phyloP scores from a whole-genome alignment of 2,329 filamentous ascomycete genomes.

The Colletotrichum sp. region DNA sequence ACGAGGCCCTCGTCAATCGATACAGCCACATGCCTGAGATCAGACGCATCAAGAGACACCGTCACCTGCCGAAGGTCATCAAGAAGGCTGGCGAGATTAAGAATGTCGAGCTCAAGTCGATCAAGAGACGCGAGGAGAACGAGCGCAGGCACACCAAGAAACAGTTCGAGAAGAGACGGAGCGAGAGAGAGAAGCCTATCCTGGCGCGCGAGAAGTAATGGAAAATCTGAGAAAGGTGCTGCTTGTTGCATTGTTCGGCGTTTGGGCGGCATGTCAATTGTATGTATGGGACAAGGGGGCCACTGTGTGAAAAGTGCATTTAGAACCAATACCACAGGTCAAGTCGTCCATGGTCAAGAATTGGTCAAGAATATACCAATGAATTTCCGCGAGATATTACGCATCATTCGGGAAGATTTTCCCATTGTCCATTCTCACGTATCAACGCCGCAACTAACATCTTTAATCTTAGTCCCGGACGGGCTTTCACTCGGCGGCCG shows the following conservation, averaged over 20 bases:
- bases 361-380: background rate
- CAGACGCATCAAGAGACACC: slow-evolving; percentile 84
- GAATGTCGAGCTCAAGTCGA: slow-evolving; percentile 81
- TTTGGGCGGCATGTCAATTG: slow-evolving; percentile 12
- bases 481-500: background rate
- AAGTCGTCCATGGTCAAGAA: background rate
- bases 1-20: slow-evolving; percentile 79
- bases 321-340: slow-evolving; percentile 1
- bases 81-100: slow-evolving; percentile 98
- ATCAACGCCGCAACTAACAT: background rate
- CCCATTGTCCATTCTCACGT: background rate
- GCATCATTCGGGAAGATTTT: background rate
- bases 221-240: background rate
- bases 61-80: slow-evolving; percentile 88
- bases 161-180: slow-evolving; percentile 73
- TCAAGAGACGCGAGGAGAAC: slow-evolving; percentile 94
- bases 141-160: slow-evolving; percentile 90
- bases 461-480: background rate
- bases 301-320: slow-evolving; percentile 16
- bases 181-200: slow-evolving; percentile 93
- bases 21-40: slow-evolving; percentile 98
- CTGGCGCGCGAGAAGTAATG: slow-evolving; percentile 65
- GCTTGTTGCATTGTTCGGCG: slow-evolving; percentile 22
- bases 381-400: background rate
- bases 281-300: slow-evolving; percentile 2